Conservation (phyloP, 495 filamentous ascomycete genomes). For the Tuber magnatum region DNA sequence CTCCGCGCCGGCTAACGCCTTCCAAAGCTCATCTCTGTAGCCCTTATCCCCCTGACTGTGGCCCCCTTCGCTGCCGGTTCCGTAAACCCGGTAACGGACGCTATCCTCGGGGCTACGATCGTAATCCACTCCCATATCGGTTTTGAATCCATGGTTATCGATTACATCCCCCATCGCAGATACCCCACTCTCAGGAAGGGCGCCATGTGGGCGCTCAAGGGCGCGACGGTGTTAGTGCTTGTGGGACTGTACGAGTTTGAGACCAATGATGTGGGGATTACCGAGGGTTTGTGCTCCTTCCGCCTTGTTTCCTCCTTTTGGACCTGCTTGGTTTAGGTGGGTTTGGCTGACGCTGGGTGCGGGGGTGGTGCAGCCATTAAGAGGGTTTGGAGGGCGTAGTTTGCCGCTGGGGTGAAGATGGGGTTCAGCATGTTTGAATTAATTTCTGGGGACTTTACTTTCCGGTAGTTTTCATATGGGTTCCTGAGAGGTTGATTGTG, state of each 20-base stretch:
- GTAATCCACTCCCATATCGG: conserved; percentile 92
- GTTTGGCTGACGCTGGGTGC: neutral
- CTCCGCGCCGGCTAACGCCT: neutral
- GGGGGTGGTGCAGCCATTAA: conserved; percentile 19
- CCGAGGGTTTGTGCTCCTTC: conserved; percentile 50
- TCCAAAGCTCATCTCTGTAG: conserved; percentile 55
- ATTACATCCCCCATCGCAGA: conserved; percentile 73
- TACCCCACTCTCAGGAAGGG: conserved; percentile 58
- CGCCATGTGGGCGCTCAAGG: conserved; percentile 70
- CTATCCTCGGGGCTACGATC: conserved; percentile 70
- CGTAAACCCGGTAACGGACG: conserved; percentile 81
- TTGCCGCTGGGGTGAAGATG: neutral
- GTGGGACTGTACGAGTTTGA: conserved; percentile 95
- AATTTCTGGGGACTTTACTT: neutral
- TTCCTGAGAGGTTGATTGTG: neutral
- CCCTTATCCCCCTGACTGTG: conserved; percentile 75
- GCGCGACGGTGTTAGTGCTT: conserved; percentile 68
- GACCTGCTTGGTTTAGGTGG: neutral
- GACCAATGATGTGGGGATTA: conserved; percentile 96
- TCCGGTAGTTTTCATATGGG: neutral
- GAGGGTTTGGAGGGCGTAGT: conserved; percentile 40
- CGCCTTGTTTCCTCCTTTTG: neutral
- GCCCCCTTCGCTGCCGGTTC: conserved; percentile 87
- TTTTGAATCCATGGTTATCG: conserved; percentile 78
- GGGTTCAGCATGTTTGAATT: neutral